Conservation (phyloP, 2,329 filamentous ascomycete species). For the Diaporthe citriasiana region DNA sequence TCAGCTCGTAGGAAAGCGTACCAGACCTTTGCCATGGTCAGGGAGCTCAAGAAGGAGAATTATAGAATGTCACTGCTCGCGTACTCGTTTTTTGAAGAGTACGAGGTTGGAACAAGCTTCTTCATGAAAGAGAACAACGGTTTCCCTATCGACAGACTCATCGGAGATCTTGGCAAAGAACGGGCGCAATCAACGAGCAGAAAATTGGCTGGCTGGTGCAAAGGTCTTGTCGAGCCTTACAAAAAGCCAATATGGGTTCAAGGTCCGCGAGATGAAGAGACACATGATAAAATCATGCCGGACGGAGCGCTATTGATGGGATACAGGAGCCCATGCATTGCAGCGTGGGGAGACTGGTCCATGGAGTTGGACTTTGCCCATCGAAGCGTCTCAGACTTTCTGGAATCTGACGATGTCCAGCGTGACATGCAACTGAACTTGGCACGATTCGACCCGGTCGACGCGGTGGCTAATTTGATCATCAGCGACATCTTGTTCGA, state of each 20-base stretch:
- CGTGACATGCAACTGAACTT: background rate
- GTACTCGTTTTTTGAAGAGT: slow-evolving; percentile 17
- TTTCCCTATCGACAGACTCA: background rate
- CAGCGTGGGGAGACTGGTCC: background rate
- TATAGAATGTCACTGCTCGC: slow-evolving; percentile 28
- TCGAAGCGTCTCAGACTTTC: slow-evolving; percentile 8
- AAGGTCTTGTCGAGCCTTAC: slow-evolving; percentile 20
- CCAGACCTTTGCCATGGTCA: slow-evolving; percentile 22
- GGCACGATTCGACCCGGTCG: background rate
- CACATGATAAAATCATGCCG: accelerated
- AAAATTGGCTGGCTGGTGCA: slow-evolving; percentile 20
- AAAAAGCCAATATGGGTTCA: background rate
- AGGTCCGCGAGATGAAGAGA: background rate
- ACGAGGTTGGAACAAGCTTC: background rate
- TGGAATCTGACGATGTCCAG: background rate
- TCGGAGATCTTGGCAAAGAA: background rate
- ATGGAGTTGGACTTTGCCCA: slow-evolving; percentile 16
- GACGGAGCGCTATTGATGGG: too few species aligned
- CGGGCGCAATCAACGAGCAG: background rate
- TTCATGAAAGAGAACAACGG: background rate
- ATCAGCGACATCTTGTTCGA: slow-evolving; percentile 7
- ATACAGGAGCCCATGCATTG: too few species aligned
- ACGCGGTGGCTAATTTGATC: background rate
- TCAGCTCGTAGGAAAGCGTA: slow-evolving; percentile 2
- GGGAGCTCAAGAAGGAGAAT: slow-evolving; percentile 5